Conservation (phyloP, 148 eudicot genomes). For the Rhododendron mucronatum region DNA sequence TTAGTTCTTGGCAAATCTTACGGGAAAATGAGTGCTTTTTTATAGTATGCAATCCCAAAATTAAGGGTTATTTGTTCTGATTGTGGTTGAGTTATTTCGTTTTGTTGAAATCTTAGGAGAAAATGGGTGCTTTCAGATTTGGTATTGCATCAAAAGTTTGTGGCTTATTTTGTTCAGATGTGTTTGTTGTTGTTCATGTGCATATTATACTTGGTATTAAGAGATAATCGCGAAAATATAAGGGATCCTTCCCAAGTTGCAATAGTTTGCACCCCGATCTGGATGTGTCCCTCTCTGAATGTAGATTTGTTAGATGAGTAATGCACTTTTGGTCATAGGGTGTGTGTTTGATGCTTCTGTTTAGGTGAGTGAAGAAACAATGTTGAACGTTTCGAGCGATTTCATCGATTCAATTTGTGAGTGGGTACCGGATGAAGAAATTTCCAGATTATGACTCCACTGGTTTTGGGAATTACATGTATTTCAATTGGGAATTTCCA, state of each 20-base stretch:
- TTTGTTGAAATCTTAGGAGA: background rate
- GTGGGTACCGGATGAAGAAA: slow-evolving; percentile 10
- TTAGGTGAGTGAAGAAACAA: background rate
- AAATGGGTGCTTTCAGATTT: background rate
- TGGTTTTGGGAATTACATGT: slow-evolving; percentile 1
- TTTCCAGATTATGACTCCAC: background rate
- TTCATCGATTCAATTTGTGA: slow-evolving; percentile 5
- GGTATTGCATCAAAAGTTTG: background rate
- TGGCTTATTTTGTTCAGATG: background rate
- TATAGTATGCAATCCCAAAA: background rate
- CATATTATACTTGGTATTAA: background rate
- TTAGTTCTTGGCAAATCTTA: too few species aligned
- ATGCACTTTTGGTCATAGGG: background rate
- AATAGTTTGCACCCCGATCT: background rate
- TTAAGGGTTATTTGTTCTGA: too few species aligned
- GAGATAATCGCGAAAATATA: background rate
- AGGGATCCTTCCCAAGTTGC: background rate
- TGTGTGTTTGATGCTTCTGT: background rate
- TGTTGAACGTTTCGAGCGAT: slow-evolving; percentile 1
- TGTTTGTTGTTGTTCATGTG: background rate
- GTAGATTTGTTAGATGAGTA: background rate
- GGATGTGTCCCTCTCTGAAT: background rate
- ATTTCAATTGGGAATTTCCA: background rate
- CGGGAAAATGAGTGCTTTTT: too few species aligned
- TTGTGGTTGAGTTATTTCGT: background rate